Base-by-base conservation (phyloP, 2,329 filamentous ascomycete species). In the Botrytis medusae region DNA sequence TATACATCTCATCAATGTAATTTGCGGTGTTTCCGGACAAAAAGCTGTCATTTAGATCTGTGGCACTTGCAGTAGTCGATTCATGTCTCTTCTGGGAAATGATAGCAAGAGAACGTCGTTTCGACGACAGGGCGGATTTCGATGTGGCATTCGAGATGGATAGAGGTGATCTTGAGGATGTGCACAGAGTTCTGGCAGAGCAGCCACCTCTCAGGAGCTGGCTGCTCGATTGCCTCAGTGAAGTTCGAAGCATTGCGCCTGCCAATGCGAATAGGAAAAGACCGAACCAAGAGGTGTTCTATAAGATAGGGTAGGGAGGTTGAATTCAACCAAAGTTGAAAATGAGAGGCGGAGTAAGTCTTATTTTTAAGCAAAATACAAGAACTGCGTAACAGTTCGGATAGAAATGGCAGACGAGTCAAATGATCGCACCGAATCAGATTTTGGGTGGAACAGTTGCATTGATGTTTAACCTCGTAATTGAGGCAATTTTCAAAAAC, bases 1-100 rank as follows among this genome's bases (percentile, higher is more conserved):
- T 87, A 85, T 99, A 99, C 96, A 99, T 99, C 87, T 98, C 96
- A 84, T 99, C 96, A 82, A 99, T 94, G 86, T 99, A 99, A 86
- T 97, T 98, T 84, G 96, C 96, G 75, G 95, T 96, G 87, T 93
- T 98, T 78, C 96, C 96, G 76, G 94, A 93, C 75, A 99, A 89
- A 88, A 99, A 99, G 85, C 91, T 97, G 85, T 99, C 96, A 84
- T 93, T 97, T 77, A 95, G 90, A 82, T 97, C 94, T 76, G 89
- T 89, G 32, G 88, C 82, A 73, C 84, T 85, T 72, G 86, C 84
- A 73, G 85, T 85, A 72, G 88, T 85, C 76, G 88, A 88, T 75
- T 87, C 86, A 84, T 87, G 86, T 79, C 85, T 83, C 79, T 84
- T 86, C 80, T 87, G 86, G 74, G 84, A 81, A 72, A 81, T 77